Evolutionary conservation across 768 basidiomycete species (phyloP), one percentile per base, ranked within the genome.

Genomic region (Lenzites betulinus): DNA sequence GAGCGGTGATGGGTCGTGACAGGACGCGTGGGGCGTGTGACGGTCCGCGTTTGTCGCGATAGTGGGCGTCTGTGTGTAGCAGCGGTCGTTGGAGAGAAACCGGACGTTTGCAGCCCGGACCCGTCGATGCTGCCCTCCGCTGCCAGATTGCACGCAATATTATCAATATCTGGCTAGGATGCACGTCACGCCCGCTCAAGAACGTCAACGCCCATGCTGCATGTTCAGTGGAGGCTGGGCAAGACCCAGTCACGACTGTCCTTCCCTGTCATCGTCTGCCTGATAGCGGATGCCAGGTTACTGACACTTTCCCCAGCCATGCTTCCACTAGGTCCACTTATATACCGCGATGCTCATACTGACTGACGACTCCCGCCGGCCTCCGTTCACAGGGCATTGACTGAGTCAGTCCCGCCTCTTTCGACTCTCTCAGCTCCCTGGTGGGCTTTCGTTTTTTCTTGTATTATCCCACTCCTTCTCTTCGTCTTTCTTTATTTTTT

Each of bases 391-490:
- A 57, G 64, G 70, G 67, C 62, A 53, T 68, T 69, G 70, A 69
- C 66, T 67, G 66, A 67, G 70, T 69, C 70, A 68, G 67, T 67
- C 67, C 62, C 66, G 44, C 52, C 52, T 64, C 61, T 39, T 66
- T 66, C 66, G 58, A 59, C 62, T 64, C 60, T 66, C 63, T 66
- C 66, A 52, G 59, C 55, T 64, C 68, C 70, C 69, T 67, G 69
- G 69, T 57, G 69, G 69, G 64, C 59, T 59, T 64, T 44, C 39
- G 58, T 49, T 62, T 51, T 41, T 61, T 22, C 62, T 22, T 39
- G 48, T 51, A 47, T 43, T 23, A 36, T 56, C 11, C 30, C 42
- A 22, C 42, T 60, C 52, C 16, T 49, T 63, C 59, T 22, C 41
- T 44, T 56, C 35, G 36, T 39, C 51, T 52, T 42, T 23, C 42